A percentile compares a stretch with the other conserved stretches of the same genome.
Conservation (phyloP, 495 filamentous ascomycete genomes). For the Podospora anserina region DNA sequence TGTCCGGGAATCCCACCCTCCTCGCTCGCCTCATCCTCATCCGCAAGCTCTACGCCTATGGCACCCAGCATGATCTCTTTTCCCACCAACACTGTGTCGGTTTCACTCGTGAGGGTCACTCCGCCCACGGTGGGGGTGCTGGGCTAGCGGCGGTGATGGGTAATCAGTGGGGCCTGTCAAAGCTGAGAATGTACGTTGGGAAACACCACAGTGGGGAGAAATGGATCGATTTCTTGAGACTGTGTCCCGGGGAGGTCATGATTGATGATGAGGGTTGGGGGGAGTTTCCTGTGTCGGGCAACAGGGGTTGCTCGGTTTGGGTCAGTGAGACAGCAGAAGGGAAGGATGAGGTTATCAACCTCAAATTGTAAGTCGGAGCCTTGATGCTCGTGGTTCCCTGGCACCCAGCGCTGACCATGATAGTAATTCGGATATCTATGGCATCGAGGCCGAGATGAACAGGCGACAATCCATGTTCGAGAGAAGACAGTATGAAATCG, state of each 20-base stretch:
- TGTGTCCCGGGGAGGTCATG: conserved; percentile 43
- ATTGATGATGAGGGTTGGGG: conserved; percentile 58
- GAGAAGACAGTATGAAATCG: not conserved
- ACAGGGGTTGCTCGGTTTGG: conserved; percentile 59
- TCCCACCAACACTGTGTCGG: conserved; percentile 64
- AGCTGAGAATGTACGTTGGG: conserved; percentile 60
- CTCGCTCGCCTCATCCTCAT: conserved; percentile 57
- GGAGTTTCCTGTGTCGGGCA: conserved; percentile 47
- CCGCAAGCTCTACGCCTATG: conserved; percentile 68
- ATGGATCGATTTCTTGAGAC: conserved; percentile 63
- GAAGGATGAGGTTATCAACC: not conserved
- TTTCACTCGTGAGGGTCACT: conserved; percentile 54
- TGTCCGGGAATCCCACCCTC: conserved; percentile 54
- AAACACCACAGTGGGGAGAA: conserved; percentile 51
- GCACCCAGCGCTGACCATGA: not conserved
- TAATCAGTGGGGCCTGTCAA: conserved; percentile 44
- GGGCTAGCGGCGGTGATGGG: conserved; percentile 63
- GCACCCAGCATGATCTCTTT: conserved; percentile 67
- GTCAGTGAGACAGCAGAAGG: conserved; percentile 50
- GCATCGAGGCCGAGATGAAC: not conserved
- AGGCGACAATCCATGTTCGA: not conserved
- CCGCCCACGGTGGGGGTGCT: conserved; percentile 24
- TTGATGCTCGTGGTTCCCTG: not conserved
- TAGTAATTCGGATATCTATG: not conserved
- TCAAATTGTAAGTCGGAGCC: not conserved